Base-by-base conservation (phyloP, 495 filamentous ascomycete species). In the Tuber umbilicatum region DNA sequence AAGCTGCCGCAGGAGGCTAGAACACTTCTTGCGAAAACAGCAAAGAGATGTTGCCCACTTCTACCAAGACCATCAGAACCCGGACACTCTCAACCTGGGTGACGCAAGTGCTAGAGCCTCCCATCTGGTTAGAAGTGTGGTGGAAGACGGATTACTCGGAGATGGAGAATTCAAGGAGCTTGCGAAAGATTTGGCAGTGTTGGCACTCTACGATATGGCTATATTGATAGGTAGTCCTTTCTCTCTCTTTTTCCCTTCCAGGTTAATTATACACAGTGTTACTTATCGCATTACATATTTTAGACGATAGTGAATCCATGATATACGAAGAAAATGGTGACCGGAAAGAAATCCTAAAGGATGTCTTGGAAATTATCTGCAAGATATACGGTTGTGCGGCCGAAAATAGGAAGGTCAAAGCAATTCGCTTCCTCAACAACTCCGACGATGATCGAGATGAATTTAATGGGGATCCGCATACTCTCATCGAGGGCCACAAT, bases 301-400 rank as follows among this genome's bases (percentile, higher is more conserved):
- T 23, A 82, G 90, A 92, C 82, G 90, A 92, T 83, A 91, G 89
- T 83, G 90, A 90, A 40, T 91, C 90, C 23, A 92, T 92, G 83
- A 83, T 86, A 68, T 90, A 91, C 72, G 89, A 91, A 78, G 89
- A 92, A 78, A 68, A 73, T 27, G 86, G 86, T 74, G 83, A 88
- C 67, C 87, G 91, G 70, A 90, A 90, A 83, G 85, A 88, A 31
- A 90, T 91, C 72, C 84, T 92, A 55, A 85, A 86, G 76, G 83
- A 88, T 42, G 91, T 91, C 73, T 83, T 92, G 39, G 83, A 86
- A 19, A 85, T 86, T 9, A 88, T 91, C 40, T 86, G 89, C n/a
- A 86, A 85, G 40, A 88, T 89, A 2, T 89, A 89, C 38, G 92
- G 91, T 73, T 90, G 91, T 75, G 72, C 78, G 2, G 0, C 27